Percentiles rank a stretch among this genome's conserved stretches.
phyloP scores from a whole-genome alignment of 2,329 filamentous ascomycete species.

The Calcarisporium arbuscula region DNA sequence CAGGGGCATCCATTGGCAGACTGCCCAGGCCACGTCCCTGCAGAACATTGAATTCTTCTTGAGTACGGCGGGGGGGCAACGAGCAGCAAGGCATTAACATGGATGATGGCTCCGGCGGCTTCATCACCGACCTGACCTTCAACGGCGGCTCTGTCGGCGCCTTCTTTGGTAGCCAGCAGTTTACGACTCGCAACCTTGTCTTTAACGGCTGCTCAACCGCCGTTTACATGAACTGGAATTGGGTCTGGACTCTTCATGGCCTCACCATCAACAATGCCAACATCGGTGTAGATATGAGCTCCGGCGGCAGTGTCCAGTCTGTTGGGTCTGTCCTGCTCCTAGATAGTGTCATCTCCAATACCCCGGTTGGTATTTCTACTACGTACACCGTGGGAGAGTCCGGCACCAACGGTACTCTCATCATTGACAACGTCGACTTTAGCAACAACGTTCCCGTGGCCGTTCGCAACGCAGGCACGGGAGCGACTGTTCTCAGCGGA shows the following conservation, averaged over 20 bases:
- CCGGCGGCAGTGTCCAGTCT: constrained; percentile 12
- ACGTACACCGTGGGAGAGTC: constrained; percentile 9
- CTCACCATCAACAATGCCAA: constrained; percentile 35
- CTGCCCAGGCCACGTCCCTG: constrained; percentile 51
- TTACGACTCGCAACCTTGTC: constrained; percentile 59
- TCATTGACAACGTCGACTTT: constrained; percentile 4
- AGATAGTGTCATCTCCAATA: constrained; percentile 1
- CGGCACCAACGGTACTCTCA: constrained; percentile 8
- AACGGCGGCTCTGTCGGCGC: constrained; percentile 50
- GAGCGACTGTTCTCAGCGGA: constrained; percentile 2
- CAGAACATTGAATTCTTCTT: constrained; percentile 46
- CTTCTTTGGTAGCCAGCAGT: constrained; percentile 54
- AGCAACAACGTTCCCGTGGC: constrained; percentile 5
- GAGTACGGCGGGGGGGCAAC: constrained; percentile 8
- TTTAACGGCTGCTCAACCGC: constrained; percentile 61
- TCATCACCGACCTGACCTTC: constrained; percentile 55
- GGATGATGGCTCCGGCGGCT: constrained; percentile 32
- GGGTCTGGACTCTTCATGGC: constrained; percentile 70
- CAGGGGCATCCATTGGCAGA: constrained; percentile 54
- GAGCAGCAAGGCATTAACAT: constrained; percentile 15
- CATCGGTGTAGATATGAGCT: constrained; percentile 6
- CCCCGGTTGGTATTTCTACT: constrained; percentile 1
- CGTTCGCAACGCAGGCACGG: constrained; percentile 1
- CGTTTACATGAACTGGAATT: constrained; percentile 66
- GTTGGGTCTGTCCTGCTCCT: constrained; percentile 10